Evolutionary conservation across 352 stramenopile species (phyloP).

Genomic region (Phytopythium helicoides): DNA sequence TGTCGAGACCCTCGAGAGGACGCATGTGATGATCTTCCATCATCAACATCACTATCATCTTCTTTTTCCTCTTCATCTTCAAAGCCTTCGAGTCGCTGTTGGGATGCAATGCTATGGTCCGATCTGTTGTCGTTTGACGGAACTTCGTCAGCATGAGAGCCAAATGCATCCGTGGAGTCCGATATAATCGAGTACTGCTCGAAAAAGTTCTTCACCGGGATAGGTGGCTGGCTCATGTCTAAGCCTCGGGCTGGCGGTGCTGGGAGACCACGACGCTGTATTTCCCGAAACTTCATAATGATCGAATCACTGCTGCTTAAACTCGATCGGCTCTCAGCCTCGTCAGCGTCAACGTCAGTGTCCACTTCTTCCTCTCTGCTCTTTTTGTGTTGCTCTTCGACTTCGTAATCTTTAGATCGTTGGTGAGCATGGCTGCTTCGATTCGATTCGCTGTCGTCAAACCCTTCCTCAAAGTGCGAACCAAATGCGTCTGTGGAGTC

Average conservation of each 20-base stretch:
- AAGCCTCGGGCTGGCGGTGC: slow-evolving; percentile 1
- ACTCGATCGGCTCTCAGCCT: background rate
- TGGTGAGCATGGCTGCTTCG: no score
- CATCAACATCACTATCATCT: slow-evolving; percentile 13
- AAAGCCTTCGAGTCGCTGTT: background rate
- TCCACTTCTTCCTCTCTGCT: no score
- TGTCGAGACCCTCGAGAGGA: background rate
- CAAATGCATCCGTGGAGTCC: slow-evolving; percentile 7
- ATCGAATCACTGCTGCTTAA: background rate
- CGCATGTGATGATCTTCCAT: background rate
- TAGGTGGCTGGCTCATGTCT: slow-evolving; percentile 9
- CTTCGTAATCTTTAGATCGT: no score
- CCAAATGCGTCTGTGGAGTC: no score
- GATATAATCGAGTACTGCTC: slow-evolving; percentile 4
- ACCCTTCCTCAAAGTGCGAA: no score
- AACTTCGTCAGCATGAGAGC: background rate
- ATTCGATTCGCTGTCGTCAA: no score
- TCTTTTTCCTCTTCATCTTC: slow-evolving; percentile 27
- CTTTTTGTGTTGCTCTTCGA: no score
- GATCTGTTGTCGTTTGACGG: background rate
- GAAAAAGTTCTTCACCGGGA: slow-evolving; percentile 4
- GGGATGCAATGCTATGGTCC: background rate
- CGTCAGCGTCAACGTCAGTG: background rate
- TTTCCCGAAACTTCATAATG: background rate
- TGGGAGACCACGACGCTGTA: background rate